phyloP scores from a whole-genome alignment of 495 filamentous ascomycete genomes.

The Annulohypoxylon bovei region DNA sequence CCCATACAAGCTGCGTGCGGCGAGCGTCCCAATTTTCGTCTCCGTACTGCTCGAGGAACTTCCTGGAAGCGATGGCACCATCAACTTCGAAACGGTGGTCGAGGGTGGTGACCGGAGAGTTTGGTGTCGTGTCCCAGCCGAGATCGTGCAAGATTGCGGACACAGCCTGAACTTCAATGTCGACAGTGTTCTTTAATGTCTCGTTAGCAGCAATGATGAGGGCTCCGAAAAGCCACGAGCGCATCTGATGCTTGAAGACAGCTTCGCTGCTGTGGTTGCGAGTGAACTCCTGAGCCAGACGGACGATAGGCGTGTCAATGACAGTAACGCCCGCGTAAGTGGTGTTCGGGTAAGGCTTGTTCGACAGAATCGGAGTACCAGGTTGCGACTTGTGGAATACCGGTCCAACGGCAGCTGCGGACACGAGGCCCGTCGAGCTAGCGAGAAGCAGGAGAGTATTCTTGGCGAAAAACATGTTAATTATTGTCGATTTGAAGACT shows the following conservation, averaged over 20 bases:
- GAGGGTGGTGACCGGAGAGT: constrained; percentile 38
- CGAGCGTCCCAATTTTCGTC: constrained; percentile 49
- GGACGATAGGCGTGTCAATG: constrained; percentile 54
- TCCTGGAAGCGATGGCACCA: constrained; percentile 51
- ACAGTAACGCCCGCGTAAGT: constrained; percentile 48
- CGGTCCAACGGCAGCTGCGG: constrained; percentile 5
- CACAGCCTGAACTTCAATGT: constrained; percentile 62
- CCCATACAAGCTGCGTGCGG: constrained; percentile 56
- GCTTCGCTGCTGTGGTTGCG: constrained; percentile 48
- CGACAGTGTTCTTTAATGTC: constrained; percentile 44
- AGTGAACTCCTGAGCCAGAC: constrained; percentile 51
- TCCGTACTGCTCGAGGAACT: constrained; percentile 47
- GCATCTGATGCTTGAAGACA: constrained; percentile 57
- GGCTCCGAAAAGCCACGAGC: constrained; percentile 53
- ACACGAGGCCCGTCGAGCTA: constrained; percentile 10
- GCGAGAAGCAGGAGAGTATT: constrained; percentile 24
- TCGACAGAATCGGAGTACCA: constrained; percentile 16
- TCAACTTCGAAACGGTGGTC: constrained; percentile 59
- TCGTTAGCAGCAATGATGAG: constrained; percentile 51
- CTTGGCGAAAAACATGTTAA: constrained; percentile 34
- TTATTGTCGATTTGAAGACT: constrained; percentile 2
- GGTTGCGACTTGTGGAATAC: not conserved
- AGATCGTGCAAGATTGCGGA: constrained; percentile 64
- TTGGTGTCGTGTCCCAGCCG: constrained; percentile 55
- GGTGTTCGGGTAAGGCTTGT: constrained; percentile 29